These are phyloP conservation scores for Colletotrichum spaethianum DNA, from an alignment of 2,329 filamentous ascomycete genomes.

Conservation along the genomic window DNA sequence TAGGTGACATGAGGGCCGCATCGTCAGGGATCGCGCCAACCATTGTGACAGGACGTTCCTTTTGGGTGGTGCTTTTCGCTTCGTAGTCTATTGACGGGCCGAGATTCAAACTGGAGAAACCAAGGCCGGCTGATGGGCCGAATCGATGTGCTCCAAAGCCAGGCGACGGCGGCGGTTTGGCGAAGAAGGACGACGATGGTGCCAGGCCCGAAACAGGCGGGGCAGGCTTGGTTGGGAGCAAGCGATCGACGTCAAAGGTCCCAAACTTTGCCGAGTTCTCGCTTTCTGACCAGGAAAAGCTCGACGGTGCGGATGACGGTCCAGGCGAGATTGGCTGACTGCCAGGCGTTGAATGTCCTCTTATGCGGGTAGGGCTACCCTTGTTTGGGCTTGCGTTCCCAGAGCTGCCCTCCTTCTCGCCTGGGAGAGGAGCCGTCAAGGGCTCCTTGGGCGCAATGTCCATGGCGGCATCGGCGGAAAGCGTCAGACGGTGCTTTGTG, in stretches of 20 bases:
- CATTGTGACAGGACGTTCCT: slow-evolving; percentile 55
- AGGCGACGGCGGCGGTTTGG: slow-evolving; percentile 61
- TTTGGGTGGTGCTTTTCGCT: slow-evolving; percentile 42
- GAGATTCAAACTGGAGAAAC: slow-evolving; percentile 56
- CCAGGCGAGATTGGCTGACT: slow-evolving; percentile 69
- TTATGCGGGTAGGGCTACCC: slow-evolving; percentile 60
- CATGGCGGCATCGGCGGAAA: slow-evolving; percentile 70
- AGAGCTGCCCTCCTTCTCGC: slow-evolving; percentile 63
- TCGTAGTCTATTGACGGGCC: slow-evolving; percentile 46
- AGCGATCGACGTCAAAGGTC: slow-evolving; percentile 56
- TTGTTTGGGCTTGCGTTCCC: slow-evolving; percentile 57
- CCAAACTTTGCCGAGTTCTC: slow-evolving; percentile 58
- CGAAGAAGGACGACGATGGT: slow-evolving; percentile 47
- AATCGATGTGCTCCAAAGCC: slow-evolving; percentile 60
- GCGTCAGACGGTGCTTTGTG: slow-evolving; percentile 71
- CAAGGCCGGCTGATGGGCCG: slow-evolving; percentile 55
- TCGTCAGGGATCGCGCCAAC: slow-evolving; percentile 57
- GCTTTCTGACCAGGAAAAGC: slow-evolving; percentile 70
- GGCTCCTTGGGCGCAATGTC: slow-evolving; percentile 68
- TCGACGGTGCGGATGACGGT: slow-evolving; percentile 77
- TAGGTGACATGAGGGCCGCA: slow-evolving; percentile 77
- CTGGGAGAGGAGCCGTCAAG: slow-evolving; percentile 69
- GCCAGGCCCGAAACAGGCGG: slow-evolving; percentile 49
- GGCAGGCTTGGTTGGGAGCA: slow-evolving; percentile 54
- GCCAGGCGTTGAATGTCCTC: slow-evolving; percentile 68